Percentiles rank a stretch among this genome's conserved stretches.
phyloP scores from a whole-genome alignment of 2,329 filamentous ascomycete species.

The Nemania sp. region DNA sequence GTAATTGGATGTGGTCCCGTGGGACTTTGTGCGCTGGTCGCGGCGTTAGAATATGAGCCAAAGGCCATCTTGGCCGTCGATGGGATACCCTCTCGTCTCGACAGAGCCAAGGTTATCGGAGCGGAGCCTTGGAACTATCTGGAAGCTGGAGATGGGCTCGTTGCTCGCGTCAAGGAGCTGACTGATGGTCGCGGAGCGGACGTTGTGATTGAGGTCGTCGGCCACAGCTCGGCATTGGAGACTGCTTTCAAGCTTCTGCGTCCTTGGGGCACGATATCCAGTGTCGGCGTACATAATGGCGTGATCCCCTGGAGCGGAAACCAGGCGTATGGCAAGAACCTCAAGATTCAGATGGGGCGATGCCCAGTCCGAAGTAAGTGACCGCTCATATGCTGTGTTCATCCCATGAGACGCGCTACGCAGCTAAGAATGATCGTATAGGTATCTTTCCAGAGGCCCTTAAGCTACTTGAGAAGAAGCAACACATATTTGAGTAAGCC shows the following conservation, averaged over 20 bases:
- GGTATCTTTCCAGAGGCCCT: constrained; percentile 36
- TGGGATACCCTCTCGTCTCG: constrained; percentile 29
- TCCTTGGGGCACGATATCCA: constrained; percentile 37
- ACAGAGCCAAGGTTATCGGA: constrained; percentile 26
- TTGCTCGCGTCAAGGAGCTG: constrained; percentile 30
- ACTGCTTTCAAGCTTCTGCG: constrained; percentile 34
- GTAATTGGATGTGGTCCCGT: constrained; percentile 38
- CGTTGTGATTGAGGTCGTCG: constrained; percentile 37
- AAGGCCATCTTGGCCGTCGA: constrained; percentile 35
- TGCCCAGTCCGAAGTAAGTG: constrained; percentile 38
- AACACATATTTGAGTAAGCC: constrained; percentile 35
- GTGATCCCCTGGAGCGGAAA: constrained; percentile 33
- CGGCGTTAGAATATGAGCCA: constrained; percentile 37
- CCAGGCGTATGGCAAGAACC: constrained; percentile 36
- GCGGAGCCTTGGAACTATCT: constrained; percentile 38
- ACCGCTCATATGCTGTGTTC: not conserved
- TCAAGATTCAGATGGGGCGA: constrained; percentile 38
- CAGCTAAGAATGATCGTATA: constrained; percentile 11
- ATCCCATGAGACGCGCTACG: not conserved
- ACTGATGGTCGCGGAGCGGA: constrained; percentile 37
- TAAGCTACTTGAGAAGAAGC: constrained; percentile 32
- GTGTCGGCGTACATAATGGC: constrained; percentile 38
- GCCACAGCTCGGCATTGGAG: constrained; percentile 38
- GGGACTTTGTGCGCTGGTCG: constrained; percentile 36
- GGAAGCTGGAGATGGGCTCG: constrained; percentile 15